Evolutionary conservation across 2,329 filamentous ascomycete species (phyloP).

Genomic region (Claviceps capensis): DNA sequence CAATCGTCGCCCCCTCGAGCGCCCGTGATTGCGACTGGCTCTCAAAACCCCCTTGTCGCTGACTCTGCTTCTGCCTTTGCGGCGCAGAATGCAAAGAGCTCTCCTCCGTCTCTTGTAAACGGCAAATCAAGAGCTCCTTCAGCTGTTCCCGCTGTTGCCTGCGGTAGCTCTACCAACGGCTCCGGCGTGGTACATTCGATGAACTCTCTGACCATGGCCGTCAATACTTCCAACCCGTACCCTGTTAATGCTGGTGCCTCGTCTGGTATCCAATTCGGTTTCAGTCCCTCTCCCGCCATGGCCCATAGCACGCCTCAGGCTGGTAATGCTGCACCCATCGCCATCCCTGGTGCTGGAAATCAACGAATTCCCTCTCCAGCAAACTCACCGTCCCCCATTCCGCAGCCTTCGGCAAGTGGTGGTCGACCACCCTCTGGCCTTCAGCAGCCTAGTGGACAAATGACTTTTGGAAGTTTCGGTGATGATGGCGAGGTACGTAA

Average conservation of each 20-base stretch:
- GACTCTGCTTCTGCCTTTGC: constrained; percentile 35
- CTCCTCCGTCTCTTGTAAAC: constrained; percentile 69
- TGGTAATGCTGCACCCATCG: constrained; percentile 40
- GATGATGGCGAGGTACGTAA: constrained; percentile 66
- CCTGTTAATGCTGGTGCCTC: constrained; percentile 60
- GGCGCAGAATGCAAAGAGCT: constrained; percentile 45
- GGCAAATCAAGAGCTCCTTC: constrained; percentile 62
- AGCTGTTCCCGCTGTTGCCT: constrained; percentile 52
- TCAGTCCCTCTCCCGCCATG: constrained; percentile 49
- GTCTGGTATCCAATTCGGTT: constrained; percentile 69
- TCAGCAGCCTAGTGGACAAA: constrained; percentile 50
- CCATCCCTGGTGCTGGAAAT: constrained; percentile 43
- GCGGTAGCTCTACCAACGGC: constrained; percentile 57
- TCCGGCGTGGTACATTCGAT: constrained; percentile 57
- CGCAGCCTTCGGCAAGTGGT: constrained; percentile 70
- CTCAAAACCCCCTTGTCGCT: constrained; percentile 39
- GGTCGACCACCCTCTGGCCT: constrained; percentile 72
- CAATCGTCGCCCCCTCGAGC: constrained; percentile 45
- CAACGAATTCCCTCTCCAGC: constrained; percentile 71
- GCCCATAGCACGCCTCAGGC: constrained; percentile 54
- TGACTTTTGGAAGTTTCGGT: constrained; percentile 73
- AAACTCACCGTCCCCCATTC: constrained; percentile 85
- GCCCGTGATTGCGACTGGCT: constrained; percentile 47
- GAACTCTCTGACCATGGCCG: constrained; percentile 85
- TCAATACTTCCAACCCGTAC: constrained; percentile 63